A percentile compares a stretch with the other conserved stretches of the same genome.
Conservation (phyloP, 371 early-diverging fungal species). For the Cokeromyces recurvatus region DNA sequence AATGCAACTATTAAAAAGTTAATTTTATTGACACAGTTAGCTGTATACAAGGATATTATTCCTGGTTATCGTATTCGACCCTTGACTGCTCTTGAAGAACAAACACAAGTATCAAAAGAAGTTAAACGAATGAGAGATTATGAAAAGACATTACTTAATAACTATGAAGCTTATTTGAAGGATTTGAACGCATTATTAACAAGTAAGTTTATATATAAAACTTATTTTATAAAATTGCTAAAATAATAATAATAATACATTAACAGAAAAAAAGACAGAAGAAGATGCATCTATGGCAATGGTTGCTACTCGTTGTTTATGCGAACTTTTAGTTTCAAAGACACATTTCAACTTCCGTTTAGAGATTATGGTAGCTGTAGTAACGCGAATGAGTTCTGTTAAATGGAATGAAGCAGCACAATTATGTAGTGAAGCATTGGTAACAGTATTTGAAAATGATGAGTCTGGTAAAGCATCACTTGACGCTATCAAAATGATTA, state of each 20-base stretch:
- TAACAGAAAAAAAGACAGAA: slow-evolving; percentile 33
- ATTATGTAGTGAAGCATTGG: slow-evolving; percentile 71
- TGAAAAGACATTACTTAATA: slow-evolving; percentile 75
- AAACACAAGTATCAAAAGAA: slow-evolving; percentile 78
- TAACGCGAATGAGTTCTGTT: slow-evolving; percentile 62
- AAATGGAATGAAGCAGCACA: slow-evolving; percentile 57
- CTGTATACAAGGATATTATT: slow-evolving; percentile 90
- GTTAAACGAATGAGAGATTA: slow-evolving; percentile 81
- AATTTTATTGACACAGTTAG: slow-evolving; percentile 80
- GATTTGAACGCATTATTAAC: slow-evolving; percentile 46
- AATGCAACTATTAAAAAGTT: slow-evolving; percentile 62
- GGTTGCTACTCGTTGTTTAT: slow-evolving; percentile 69
- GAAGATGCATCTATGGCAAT: slow-evolving; percentile 42
- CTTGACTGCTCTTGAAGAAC: slow-evolving; percentile 75
- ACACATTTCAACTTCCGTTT: slow-evolving; percentile 92
- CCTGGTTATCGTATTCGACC: slow-evolving; percentile 93
- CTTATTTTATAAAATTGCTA: no score
- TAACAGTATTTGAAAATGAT: slow-evolving; percentile 76
- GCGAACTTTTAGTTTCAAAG: slow-evolving; percentile 69
- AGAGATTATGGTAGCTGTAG: slow-evolving; percentile 79
- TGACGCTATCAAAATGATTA: slow-evolving; percentile 79
- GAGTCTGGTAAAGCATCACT: slow-evolving; percentile 81
- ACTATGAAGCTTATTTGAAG: slow-evolving; percentile 83
- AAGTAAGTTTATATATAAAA: slow-evolving; percentile 16
- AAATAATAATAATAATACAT: no score